Conservation (phyloP, 1,284 basidiomycete genomes). For the Austroboletus niveus region DNA sequence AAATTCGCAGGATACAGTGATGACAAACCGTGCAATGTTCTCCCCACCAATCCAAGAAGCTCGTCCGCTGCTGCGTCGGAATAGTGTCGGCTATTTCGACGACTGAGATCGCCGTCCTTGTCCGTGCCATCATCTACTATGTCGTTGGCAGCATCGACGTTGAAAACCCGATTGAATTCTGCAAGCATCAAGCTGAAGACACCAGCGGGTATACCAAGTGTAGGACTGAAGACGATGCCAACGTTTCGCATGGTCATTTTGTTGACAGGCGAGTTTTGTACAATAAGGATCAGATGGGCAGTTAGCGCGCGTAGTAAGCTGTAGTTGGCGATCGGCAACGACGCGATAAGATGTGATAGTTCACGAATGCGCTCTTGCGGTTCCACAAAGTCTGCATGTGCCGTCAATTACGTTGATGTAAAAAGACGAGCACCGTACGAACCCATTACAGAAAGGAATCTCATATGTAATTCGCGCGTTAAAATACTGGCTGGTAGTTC, state of each 20-base stretch:
- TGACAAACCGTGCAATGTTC: conserved; percentile 58
- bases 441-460: conserved; percentile 91
- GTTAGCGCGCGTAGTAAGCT: conserved; percentile 89
- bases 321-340: conserved; percentile 91
- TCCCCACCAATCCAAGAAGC: conserved; percentile 69
- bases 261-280: conserved; percentile 86
- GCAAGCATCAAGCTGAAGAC: conserved; percentile 91
- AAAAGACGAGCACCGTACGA: conserved; percentile 32
- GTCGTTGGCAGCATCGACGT: conserved; percentile 55
- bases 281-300: conserved; percentile 94
- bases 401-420: conserved; percentile 7
- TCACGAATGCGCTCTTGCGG: conserved; percentile 86
- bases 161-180: conserved; percentile 89
- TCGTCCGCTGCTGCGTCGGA: conserved; percentile 76
- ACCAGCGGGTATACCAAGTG: conserved; percentile 91
- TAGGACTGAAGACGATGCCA: conserved; percentile 96
- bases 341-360: conserved; percentile 81
- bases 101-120: conserved; percentile 42
- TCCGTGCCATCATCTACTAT: conserved; percentile 33
- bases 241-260: conserved; percentile 99
- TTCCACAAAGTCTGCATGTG: conserved; percentile 74
- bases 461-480: conserved; percentile 86
- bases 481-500: conserved; percentile 89
- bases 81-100: conserved; percentile 78
- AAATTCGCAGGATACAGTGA: conserved; percentile 9